phyloP scores from a whole-genome alignment of 83 land plant species.

The Thuja plicata region DNA sequence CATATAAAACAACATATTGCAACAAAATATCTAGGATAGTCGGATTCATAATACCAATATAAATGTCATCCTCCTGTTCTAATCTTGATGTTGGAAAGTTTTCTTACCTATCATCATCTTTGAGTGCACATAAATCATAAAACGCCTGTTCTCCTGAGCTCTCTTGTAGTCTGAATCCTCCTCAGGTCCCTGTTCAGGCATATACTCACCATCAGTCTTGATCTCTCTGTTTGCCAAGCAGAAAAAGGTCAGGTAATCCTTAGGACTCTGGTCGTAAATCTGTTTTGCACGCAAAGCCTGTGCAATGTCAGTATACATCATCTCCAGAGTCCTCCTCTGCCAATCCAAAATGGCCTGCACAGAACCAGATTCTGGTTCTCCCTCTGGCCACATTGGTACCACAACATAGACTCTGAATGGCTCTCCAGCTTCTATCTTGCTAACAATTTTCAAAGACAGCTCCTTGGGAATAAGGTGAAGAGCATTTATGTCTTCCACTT shows the following conservation, averaged over 20 bases:
- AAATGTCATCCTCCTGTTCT: not conserved
- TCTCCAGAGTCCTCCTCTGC: constrained; percentile 85
- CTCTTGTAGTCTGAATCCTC: constrained; percentile 57
- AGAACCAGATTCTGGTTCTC: constrained; percentile 67
- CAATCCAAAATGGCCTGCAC: constrained; percentile 87
- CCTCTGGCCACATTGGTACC: constrained; percentile 96
- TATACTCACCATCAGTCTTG: constrained; percentile 63
- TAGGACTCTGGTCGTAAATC: constrained; percentile 47
- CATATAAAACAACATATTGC: not conserved
- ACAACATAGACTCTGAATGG: constrained; percentile 80
- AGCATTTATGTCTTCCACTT: constrained; percentile 50
- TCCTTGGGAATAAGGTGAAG: constrained; percentile 80
- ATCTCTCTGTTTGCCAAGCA: constrained; percentile 83
- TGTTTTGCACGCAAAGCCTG: constrained; percentile 66
- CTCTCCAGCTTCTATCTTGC: constrained; percentile 88
- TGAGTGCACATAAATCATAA: constrained; percentile 93
- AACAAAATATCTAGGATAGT: not conserved
- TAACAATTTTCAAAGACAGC: constrained; percentile 73
- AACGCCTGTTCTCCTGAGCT: constrained; percentile 78
- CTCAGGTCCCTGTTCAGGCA: constrained; percentile 62
- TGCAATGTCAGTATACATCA: constrained; percentile 84
- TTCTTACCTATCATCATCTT: constrained; percentile 93
- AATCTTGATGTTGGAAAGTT: not conserved
- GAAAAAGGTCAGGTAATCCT: constrained; percentile 78
- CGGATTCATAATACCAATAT: not conserved